These are phyloP conservation scores for Triticum urartu DNA, from an alignment of 176 grass and related monocot genomes.

Conservation along the genomic window DNA sequence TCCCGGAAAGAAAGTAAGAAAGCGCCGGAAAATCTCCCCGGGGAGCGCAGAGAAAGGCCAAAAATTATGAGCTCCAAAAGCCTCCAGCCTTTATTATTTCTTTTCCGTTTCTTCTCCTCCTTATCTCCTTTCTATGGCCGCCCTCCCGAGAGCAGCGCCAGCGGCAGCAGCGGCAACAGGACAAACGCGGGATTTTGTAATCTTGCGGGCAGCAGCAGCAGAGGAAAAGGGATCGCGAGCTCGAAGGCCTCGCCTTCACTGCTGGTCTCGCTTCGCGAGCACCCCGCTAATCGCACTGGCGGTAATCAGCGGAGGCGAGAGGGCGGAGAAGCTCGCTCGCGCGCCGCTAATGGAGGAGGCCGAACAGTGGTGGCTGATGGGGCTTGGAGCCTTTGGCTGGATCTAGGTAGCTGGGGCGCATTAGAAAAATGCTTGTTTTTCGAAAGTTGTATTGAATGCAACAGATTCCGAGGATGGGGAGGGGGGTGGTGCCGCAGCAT, in stretches of 20 bases:
- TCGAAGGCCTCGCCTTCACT: slow-evolving; percentile 22
- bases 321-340: not conserved
- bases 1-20: not conserved
- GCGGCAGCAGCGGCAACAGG: slow-evolving; percentile 24
- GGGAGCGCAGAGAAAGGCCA: not conserved
- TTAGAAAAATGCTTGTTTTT: slow-evolving; percentile 9
- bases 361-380: not conserved
- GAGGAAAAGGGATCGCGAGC: slow-evolving; percentile 27
- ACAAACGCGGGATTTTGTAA: slow-evolving; percentile 46
- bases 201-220: not conserved
- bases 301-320: not conserved
- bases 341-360: slow-evolving; percentile 1
- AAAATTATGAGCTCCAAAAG: not conserved
- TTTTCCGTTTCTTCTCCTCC: not conserved
- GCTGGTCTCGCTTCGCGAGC: not conserved
- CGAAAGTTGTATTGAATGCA: slow-evolving; percentile 34
- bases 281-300: not conserved
- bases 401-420: slow-evolving; percentile 18
- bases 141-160: slow-evolving; percentile 8
- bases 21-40: slow-evolving; percentile 1
- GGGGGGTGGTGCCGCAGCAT: slow-evolving; percentile 14
- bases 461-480: slow-evolving; percentile 41
- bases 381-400: slow-evolving; percentile 3
- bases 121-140: slow-evolving; percentile 37
- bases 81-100: not conserved